Evolutionary conservation across 495 filamentous ascomycete genomes (phyloP).

Genomic region (Penicillium simplicissimum): DNA sequence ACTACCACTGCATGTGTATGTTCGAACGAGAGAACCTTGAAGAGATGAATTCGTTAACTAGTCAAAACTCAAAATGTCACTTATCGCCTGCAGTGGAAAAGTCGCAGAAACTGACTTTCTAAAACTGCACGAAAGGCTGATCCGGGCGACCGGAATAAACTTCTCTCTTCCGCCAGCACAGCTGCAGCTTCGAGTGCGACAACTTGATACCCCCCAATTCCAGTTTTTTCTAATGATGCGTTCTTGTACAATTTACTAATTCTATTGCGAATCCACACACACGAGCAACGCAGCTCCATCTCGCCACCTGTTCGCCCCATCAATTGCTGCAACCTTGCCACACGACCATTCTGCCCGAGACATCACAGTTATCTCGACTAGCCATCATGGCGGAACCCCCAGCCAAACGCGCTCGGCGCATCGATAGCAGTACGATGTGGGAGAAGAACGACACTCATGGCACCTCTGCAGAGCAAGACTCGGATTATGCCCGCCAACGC

Average conservation of each 20-base stretch:
- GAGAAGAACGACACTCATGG: slow-evolving; percentile 43
- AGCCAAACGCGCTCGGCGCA: slow-evolving; percentile 54
- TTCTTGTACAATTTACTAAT: background rate
- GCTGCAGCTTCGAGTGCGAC: slow-evolving; percentile 18
- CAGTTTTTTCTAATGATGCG: slow-evolving; percentile 1
- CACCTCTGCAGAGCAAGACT: slow-evolving; percentile 31
- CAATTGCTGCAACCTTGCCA: background rate
- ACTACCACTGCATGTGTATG: too few relatives aligned
- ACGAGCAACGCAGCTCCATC: background rate
- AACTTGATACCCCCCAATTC: slow-evolving; percentile 19
- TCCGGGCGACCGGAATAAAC: slow-evolving; percentile 30
- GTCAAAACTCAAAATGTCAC: background rate
- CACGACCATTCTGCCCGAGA: slow-evolving; percentile 12
- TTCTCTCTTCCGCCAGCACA: slow-evolving; percentile 24
- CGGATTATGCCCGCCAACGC: slow-evolving; percentile 42
- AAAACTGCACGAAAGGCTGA: slow-evolving; percentile 21
- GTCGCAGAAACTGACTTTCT: background rate
- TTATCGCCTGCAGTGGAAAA: background rate
- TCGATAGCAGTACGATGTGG: slow-evolving; percentile 57
- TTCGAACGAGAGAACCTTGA: too few relatives aligned
- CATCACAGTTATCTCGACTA: slow-evolving; percentile 18
- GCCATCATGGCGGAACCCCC: slow-evolving; percentile 54
- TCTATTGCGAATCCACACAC: background rate
- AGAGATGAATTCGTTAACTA: too few relatives aligned
- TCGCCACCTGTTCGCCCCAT: background rate